Conservation (phyloP, 192 early-diverging fungal genomes). For the Blastocladiella britannica region DNA sequence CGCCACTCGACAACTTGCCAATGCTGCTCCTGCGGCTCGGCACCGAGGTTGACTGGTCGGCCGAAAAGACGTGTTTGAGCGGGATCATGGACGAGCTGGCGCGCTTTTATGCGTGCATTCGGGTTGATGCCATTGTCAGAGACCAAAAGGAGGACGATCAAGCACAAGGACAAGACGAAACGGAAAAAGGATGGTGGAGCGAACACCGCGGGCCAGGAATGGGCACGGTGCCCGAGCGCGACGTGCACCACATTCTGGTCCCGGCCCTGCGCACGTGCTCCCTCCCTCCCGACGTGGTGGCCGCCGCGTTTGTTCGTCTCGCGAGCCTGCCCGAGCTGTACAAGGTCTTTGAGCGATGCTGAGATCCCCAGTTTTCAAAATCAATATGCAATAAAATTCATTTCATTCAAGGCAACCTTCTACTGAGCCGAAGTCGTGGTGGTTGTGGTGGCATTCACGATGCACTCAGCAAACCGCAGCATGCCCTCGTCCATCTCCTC, state of each 20-base stretch:
- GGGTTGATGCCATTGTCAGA: too few relatives aligned
- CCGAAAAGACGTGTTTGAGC: background rate
- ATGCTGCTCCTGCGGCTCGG: background rate
- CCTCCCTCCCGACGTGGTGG: background rate
- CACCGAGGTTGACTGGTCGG: background rate
- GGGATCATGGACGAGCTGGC: background rate
- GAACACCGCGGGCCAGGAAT: too few relatives aligned
- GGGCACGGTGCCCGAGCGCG: too few relatives aligned
- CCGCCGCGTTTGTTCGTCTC: background rate
- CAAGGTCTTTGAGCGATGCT: background rate
- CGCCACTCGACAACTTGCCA: background rate
- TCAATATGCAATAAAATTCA: too few relatives aligned
- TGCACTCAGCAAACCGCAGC: constrained; percentile 24
- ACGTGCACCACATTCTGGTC: background rate
- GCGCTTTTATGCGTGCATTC: background rate
- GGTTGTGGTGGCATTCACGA: too few relatives aligned
- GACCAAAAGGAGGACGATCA: too few relatives aligned
- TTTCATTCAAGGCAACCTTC: too few relatives aligned
- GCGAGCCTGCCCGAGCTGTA: background rate
- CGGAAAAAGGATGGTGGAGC: too few relatives aligned
- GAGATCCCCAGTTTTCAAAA: too few relatives aligned
- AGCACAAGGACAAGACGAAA: too few relatives aligned
- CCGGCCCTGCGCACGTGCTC: background rate
- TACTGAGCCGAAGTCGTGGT: too few relatives aligned
- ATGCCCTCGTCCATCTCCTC: constrained; percentile 41